Evolutionary conservation across 2,329 filamentous ascomycete genomes (phyloP).

Genomic region (Penicillium sp.): DNA sequence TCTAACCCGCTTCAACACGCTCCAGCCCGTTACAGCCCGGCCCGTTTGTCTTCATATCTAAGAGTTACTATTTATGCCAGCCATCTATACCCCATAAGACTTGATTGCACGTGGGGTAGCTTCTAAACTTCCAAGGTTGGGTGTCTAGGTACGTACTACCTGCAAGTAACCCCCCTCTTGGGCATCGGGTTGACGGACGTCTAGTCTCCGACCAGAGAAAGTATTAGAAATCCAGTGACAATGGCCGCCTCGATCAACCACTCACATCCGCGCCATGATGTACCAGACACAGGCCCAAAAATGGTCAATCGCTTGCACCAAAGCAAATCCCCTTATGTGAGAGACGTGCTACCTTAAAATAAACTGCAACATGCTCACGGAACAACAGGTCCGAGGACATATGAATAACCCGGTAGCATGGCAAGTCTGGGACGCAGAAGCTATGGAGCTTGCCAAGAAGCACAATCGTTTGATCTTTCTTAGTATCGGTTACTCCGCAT

Average conservation of each 20-base stretch:
- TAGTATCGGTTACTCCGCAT: slow-evolving; percentile 89
- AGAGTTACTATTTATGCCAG: neutral
- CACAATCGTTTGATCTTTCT: slow-evolving; percentile 86
- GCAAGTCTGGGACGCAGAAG: slow-evolving; percentile 76
- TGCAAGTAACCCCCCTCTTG: slow-evolving; percentile 13
- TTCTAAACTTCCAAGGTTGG: slow-evolving; percentile 9
- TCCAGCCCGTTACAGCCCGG: neutral
- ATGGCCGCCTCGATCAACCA: slow-evolving; percentile 27
- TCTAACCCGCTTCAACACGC: neutral
- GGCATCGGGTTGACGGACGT: slow-evolving; percentile 6
- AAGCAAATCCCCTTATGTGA: slow-evolving; percentile 60
- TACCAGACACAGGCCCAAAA: slow-evolving; percentile 21
- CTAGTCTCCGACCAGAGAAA: neutral
- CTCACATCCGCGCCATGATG: slow-evolving; percentile 21
- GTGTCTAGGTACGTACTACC: slow-evolving; percentile 9
- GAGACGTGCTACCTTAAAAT: slow-evolving; percentile 13
- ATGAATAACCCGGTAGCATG: slow-evolving; percentile 76
- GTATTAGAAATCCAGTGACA: neutral
- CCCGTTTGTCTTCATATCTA: neutral
- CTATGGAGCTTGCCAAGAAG: slow-evolving; percentile 64
- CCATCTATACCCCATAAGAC: neutral
- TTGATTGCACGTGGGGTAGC: slow-evolving; percentile 10
- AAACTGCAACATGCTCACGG: slow-evolving; percentile 12
- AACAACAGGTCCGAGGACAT: slow-evolving; percentile 57
- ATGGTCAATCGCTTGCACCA: slow-evolving; percentile 51